These are phyloP conservation scores for Brassica balearica DNA, from an alignment of 441 rosid species.

Conservation along the genomic window DNA sequence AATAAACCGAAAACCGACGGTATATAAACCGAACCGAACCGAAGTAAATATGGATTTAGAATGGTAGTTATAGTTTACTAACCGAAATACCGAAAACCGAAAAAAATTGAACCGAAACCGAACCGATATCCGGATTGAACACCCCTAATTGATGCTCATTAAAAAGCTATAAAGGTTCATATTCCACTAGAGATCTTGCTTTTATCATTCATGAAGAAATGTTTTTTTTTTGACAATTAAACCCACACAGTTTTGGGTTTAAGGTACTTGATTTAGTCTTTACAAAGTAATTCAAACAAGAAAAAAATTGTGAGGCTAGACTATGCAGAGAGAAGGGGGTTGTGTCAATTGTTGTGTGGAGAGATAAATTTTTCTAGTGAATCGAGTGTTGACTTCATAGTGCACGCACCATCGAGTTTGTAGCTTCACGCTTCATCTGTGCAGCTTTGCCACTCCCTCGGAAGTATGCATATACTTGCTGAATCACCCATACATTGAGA, in stretches of 20 bases:
- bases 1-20: too few relatives aligned
- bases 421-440: conserved; percentile 83
- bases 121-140: too few relatives aligned
- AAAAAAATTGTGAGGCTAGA: background rate
- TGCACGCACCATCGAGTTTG: conserved; percentile 69
- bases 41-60: too few relatives aligned
- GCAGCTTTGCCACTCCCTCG: conserved; percentile 97
- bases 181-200: conserved; percentile 7
- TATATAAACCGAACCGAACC: too few relatives aligned
- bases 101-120: too few relatives aligned
- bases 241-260: conserved; percentile 33
- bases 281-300: conserved; percentile 37
- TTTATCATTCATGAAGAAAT: conserved; percentile 29
- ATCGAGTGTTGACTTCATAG: conserved; percentile 46
- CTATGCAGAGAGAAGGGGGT: conserved; percentile 16
- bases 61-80: too few relatives aligned
- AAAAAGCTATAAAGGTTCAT: conserved; percentile 7
- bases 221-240: conserved; percentile 14
- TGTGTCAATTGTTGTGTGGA: conserved; percentile 14
- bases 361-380: conserved; percentile 19
- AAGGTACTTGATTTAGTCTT: conserved; percentile 17
- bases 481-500: conserved; percentile 97
- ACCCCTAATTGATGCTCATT: conserved; percentile 43
- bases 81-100: too few relatives aligned
- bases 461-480: conserved; percentile 99